Percentiles rank a stretch among this genome's conserved stretches.
Conservation (phyloP, 1,139 yeast genomes). For the Kodamaea sp. region DNA sequence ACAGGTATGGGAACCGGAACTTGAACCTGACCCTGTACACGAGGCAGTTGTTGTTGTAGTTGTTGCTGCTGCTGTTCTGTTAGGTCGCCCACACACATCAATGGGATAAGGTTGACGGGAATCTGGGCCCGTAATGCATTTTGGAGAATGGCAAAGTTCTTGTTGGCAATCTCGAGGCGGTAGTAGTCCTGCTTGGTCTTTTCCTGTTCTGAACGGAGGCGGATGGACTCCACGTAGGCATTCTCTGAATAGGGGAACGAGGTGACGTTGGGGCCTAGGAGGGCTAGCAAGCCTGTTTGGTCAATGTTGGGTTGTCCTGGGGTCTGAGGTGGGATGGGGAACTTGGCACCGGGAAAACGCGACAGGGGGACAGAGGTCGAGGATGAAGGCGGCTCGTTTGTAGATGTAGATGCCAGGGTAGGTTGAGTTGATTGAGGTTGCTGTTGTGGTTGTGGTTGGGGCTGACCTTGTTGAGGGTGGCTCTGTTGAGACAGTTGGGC, state of each 20-base stretch:
- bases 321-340: too few species aligned
- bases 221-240: conserved; percentile 62
- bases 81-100: conserved; percentile 46
- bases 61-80: conserved; percentile 3
- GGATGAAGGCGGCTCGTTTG: conserved; percentile 2
- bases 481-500: conserved; percentile 1
- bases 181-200: conserved; percentile 80
- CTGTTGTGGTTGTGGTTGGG: neutral
- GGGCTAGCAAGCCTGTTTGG: conserved; percentile 26
- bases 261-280: conserved; percentile 55
- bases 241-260: conserved; percentile 65
- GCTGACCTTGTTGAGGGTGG: conserved; percentile 1
- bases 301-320: conserved; percentile 9
- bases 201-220: conserved; percentile 75
- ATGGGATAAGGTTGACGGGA: conserved; percentile 69
- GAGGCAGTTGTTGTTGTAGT: conserved; percentile 2
- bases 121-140: conserved; percentile 64
- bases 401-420: conserved; percentile 1
- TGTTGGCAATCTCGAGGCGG: conserved; percentile 61
- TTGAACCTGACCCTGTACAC: conserved; percentile 2
- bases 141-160: conserved; percentile 61
- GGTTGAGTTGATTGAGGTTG: conserved; percentile 3
- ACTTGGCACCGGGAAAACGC: too few species aligned
- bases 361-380: too few species aligned
- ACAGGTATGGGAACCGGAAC: conserved; percentile 1